These are phyloP conservation scores for Salix caprea DNA, from an alignment of 345 rosid species.

Conservation along the genomic window DNA sequence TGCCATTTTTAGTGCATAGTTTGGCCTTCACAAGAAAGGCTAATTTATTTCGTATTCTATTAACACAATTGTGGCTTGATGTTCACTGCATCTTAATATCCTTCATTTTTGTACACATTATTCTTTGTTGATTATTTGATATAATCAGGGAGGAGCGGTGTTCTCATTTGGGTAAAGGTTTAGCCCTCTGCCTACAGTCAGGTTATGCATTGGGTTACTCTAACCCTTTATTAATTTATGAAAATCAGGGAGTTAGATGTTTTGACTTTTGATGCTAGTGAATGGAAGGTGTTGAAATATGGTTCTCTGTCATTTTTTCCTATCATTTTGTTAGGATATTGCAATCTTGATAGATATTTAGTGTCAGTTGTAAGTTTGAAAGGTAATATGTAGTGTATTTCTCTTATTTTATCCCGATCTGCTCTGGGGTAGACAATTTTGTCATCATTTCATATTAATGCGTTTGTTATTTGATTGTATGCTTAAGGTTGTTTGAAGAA, in stretches of 20 bases:
- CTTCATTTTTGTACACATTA: background rate
- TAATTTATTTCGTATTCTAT: background rate
- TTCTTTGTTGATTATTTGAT: background rate
- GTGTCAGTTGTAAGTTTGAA: background rate
- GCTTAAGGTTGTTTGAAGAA: conserved; percentile 82
- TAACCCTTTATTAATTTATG: background rate
- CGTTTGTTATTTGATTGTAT: conserved; percentile 13
- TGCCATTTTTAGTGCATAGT: background rate
- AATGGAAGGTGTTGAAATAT: background rate
- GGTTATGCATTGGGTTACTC: background rate
- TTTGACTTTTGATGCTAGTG: background rate
- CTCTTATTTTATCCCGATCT: background rate
- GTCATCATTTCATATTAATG: background rate
- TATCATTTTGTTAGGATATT: background rate
- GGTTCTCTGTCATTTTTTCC: background rate
- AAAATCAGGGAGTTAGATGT: background rate
- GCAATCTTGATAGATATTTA: background rate
- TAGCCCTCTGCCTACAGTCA: background rate
- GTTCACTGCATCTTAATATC: background rate
- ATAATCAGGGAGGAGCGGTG: background rate
- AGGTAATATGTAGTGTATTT: background rate
- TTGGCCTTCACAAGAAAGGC: background rate
- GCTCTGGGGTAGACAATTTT: background rate
- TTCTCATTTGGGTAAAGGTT: background rate
- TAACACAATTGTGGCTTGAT: background rate